Percentiles rank a stretch among this genome's conserved stretches.
These are phyloP conservation scores for Candida pseudofarinosa DNA, from an alignment of 805 yeast genomes.

Conservation along the genomic window DNA sequence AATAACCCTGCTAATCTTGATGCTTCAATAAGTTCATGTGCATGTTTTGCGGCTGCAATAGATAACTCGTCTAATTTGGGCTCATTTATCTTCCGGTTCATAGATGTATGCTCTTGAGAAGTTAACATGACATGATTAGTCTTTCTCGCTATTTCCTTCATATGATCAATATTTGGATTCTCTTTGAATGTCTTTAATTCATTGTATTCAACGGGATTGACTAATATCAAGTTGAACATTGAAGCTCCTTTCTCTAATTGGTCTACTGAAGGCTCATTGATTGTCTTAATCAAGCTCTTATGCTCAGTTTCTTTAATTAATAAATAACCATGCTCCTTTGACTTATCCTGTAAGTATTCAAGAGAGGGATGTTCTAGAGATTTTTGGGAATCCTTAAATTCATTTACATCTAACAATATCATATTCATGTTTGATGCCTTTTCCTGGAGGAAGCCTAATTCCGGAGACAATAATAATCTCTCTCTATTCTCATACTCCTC, in stretches of 20 bases:
- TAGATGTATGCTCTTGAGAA: conserved; percentile 14
- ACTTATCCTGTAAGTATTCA: conserved; percentile 20
- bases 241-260: conserved; percentile 10
- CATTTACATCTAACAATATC: conserved; percentile 9
- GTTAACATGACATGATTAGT: neutral
- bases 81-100: conserved; percentile 17
- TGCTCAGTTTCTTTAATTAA: conserved; percentile 9
- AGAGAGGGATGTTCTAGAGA: conserved; percentile 24
- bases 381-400: conserved; percentile 1
- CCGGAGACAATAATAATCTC: conserved; percentile 20
- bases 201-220: neutral
- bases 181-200: conserved; percentile 9
- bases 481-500: conserved; percentile 5
- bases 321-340: conserved; percentile 10
- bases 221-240: conserved; percentile 4
- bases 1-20: conserved; percentile 12
- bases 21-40: conserved; percentile 13
- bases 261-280: neutral
- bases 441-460: neutral
- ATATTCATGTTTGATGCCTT: conserved; percentile 14
- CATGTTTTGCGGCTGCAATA: conserved; percentile 14
- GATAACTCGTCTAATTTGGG: conserved; percentile 21
- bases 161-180: conserved; percentile 17
- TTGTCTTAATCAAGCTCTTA: neutral
- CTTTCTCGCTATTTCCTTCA: conserved; percentile 8